A percentile compares a stretch with the other conserved stretches of the same genome.
Evolutionary conservation across 164 flowering plant species (phyloP).

Genomic region (Paratinospora sagittata): DNA sequence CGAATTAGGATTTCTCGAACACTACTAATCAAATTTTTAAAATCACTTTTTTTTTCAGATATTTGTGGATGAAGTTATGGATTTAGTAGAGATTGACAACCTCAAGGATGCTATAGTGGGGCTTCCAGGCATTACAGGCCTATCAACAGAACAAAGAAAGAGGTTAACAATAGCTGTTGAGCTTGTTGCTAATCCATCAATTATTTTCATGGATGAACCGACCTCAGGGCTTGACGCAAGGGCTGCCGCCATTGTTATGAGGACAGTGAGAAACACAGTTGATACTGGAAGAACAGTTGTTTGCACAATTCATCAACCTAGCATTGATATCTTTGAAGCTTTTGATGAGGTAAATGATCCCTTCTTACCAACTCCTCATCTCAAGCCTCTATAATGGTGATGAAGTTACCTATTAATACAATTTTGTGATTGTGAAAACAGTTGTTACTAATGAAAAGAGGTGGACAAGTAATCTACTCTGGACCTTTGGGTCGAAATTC

Average conservation of each 20-base stretch:
- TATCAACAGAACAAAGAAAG: slow-evolving; percentile 93
- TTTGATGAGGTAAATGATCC: slow-evolving; percentile 70
- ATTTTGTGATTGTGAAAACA: slow-evolving; percentile 16
- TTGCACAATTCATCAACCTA: slow-evolving; percentile 97
- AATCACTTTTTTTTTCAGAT: too few species aligned
- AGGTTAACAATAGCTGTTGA: slow-evolving; percentile 93
- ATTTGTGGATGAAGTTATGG: slow-evolving; percentile 89
- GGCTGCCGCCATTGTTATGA: slow-evolving; percentile 97
- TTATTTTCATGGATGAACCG: slow-evolving; percentile 98
- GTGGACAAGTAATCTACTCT: slow-evolving; percentile 81
- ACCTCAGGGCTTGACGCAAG: slow-evolving; percentile 97
- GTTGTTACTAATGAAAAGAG: slow-evolving; percentile 81
- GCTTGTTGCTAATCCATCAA: slow-evolving; percentile 93
- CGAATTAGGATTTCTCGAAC: not conserved
- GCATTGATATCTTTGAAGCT: slow-evolving; percentile 94
- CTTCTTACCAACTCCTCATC: not conserved
- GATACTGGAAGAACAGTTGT: slow-evolving; percentile 95
- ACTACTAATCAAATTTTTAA: too few species aligned
- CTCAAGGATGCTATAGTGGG: slow-evolving; percentile 89
- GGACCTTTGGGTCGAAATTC: slow-evolving; percentile 89
- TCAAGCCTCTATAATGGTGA: too few species aligned
- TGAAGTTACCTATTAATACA: too few species aligned
- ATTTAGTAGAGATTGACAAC: slow-evolving; percentile 66
- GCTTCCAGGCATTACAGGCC: slow-evolving; percentile 76
- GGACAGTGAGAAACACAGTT: slow-evolving; percentile 89